Conservation (phyloP, 768 basidiomycete species). For the Tephrocybe rancida region DNA sequence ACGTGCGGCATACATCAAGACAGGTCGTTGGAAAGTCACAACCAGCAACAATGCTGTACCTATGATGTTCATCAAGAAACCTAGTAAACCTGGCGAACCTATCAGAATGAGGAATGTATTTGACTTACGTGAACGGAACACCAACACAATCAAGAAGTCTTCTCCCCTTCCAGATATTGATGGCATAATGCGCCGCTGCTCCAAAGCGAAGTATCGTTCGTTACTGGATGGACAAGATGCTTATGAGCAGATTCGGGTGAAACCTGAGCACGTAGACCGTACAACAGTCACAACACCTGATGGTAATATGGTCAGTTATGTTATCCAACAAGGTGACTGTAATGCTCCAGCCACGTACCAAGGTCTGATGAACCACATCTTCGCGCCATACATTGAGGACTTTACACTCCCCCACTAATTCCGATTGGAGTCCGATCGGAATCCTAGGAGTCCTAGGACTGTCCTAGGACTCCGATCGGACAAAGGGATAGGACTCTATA, state of each 20-base stretch:
- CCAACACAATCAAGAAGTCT: slow-evolving; percentile 32
- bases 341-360: slow-evolving; percentile 33
- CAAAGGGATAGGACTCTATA: too few relatives aligned
- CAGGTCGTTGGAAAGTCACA: slow-evolving; percentile 30
- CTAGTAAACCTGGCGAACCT: slow-evolving; percentile 4
- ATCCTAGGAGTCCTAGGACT: too few relatives aligned
- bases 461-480: too few relatives aligned
- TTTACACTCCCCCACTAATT: too few relatives aligned
- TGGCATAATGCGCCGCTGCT: slow-evolving; percentile 9
- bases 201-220: slow-evolving; percentile 19
- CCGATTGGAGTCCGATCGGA: too few relatives aligned
- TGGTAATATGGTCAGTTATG: slow-evolving; percentile 28
- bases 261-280: slow-evolving; percentile 20
- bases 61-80: slow-evolving; percentile 31
- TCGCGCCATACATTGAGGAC: slow-evolving; percentile 28
- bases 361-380: slow-evolving; percentile 32
- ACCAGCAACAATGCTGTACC: slow-evolving; percentile 35
- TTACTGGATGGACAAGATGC: slow-evolving; percentile 34
- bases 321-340: slow-evolving; percentile 22
- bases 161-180: slow-evolving; percentile 22
- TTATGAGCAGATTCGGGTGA: slow-evolving; percentile 36
- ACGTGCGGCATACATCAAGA: slow-evolving; percentile 25
- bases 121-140: slow-evolving; percentile 34
- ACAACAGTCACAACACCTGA: slow-evolving; percentile 25
- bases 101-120: slow-evolving; percentile 22